These are phyloP conservation scores for Grosmannia penicillata DNA, from an alignment of 2,329 filamentous ascomycete species.

Conservation along the genomic window DNA sequence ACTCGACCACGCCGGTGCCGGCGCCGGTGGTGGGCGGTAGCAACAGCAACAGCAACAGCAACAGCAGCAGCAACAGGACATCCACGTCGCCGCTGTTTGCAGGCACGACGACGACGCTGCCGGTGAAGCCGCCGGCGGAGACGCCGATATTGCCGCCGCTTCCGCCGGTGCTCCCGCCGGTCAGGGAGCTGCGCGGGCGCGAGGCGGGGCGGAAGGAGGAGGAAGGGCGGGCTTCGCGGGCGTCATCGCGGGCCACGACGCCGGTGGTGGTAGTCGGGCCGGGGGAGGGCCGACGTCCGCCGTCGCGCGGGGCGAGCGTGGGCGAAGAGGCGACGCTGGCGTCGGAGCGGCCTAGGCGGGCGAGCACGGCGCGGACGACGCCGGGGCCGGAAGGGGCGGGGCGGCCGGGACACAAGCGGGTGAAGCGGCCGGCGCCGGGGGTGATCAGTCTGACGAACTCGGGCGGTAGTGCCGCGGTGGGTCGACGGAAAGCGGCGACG, in stretches of 20 bases:
- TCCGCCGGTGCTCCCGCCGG: conserved; percentile 19
- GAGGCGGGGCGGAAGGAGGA: conserved; percentile 12
- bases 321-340: conserved; percentile 28
- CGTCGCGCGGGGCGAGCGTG: conserved; percentile 15
- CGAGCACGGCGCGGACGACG: conserved; percentile 43
- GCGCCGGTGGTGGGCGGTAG: conserved; percentile 16
- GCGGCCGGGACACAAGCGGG: conserved; percentile 38
- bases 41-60: conserved; percentile 3
- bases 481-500: conserved; percentile 55
- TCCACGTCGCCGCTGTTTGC: conserved; percentile 5
- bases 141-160: conserved; percentile 16
- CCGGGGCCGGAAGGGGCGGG: conserved; percentile 31
- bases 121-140: conserved; percentile 16
- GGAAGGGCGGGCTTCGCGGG: conserved; percentile 1
- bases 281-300: conserved; percentile 7
- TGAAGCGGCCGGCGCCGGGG: conserved; percentile 58
- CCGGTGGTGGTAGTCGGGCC: background rate
- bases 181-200: conserved; percentile 18
- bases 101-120: conserved; percentile 12
- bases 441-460: conserved; percentile 49
- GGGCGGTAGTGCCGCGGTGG: conserved; percentile 51
- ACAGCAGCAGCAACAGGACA: background rate
- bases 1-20: conserved; percentile 18
- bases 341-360: conserved; percentile 36
- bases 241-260: conserved; percentile 6